phyloP scores from a whole-genome alignment of 805 yeast species.

The Wickerhamomyces xylosicus region DNA sequence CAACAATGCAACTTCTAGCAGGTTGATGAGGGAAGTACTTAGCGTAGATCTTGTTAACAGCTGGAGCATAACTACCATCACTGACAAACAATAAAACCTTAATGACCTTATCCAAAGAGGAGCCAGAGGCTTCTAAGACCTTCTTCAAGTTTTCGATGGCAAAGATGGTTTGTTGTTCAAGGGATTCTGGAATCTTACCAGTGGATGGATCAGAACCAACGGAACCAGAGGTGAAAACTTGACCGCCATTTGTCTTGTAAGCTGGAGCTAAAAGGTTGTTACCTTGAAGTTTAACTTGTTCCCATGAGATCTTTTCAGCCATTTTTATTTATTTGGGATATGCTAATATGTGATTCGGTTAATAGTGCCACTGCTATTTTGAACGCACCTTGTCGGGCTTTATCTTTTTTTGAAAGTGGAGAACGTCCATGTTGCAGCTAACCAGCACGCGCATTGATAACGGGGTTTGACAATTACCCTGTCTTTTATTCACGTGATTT shows the following conservation, averaged over 20 bases:
- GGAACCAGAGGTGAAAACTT: slow-evolving; percentile 39
- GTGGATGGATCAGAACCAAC: slow-evolving; percentile 31
- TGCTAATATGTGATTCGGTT: too few relatives aligned
- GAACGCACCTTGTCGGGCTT: too few relatives aligned
- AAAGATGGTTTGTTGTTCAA: slow-evolving; percentile 32
- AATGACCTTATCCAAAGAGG: slow-evolving; percentile 33
- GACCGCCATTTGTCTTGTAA: slow-evolving; percentile 24
- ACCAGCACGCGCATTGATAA: too few relatives aligned
- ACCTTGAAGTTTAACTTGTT: slow-evolving; percentile 21
- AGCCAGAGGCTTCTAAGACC: slow-evolving; percentile 33
- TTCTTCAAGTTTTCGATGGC: slow-evolving; percentile 34
- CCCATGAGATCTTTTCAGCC: slow-evolving; percentile 25
- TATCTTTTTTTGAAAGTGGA: too few relatives aligned
- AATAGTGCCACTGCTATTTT: too few relatives aligned
- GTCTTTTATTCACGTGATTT: too few relatives aligned
- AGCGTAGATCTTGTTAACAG: slow-evolving; percentile 35
- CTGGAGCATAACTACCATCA: slow-evolving; percentile 29
- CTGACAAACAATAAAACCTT: slow-evolving; percentile 41
- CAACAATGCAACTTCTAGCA: slow-evolving; percentile 43
- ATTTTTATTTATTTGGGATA: too few relatives aligned
- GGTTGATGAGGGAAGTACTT: slow-evolving; percentile 38
- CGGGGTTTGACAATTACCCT: too few relatives aligned
- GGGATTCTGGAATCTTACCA: slow-evolving; percentile 30
- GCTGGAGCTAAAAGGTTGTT: slow-evolving; percentile 31
- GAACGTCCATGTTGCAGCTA: too few relatives aligned